A percentile compares a stretch with the other conserved stretches of the same genome.
phyloP scores from a whole-genome alignment of 2,329 filamentous ascomycete species.

The Lachnellula hyalina region DNA sequence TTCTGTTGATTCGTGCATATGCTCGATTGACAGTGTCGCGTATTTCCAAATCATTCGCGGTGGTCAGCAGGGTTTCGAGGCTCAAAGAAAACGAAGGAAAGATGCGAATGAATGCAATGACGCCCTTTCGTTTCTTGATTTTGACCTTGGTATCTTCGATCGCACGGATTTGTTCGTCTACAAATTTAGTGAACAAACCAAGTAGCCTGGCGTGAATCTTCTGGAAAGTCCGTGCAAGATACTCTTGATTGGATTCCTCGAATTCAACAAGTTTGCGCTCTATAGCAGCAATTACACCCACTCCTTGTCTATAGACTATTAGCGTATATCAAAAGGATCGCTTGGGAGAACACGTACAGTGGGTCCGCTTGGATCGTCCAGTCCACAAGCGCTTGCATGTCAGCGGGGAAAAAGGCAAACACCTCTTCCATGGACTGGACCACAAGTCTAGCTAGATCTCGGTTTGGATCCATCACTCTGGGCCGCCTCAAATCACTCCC shows the following conservation, averaged over 20 bases:
- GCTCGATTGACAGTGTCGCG: constrained; percentile 77
- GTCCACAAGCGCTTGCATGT: constrained; percentile 74
- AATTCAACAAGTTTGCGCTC: constrained; percentile 75
- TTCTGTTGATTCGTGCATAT: constrained; percentile 82
- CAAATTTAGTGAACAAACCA: constrained; percentile 76
- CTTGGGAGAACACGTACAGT: constrained; percentile 52
- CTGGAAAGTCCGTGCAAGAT: constrained; percentile 71
- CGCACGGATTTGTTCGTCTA: constrained; percentile 90
- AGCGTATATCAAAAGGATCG: constrained; percentile 6
- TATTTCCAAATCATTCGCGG: constrained; percentile 58
- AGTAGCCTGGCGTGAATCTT: constrained; percentile 72
- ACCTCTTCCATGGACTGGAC: constrained; percentile 86
- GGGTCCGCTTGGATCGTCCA: constrained; percentile 79
- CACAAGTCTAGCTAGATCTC: constrained; percentile 76
- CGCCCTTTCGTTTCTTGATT: constrained; percentile 95
- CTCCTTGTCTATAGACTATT: constrained; percentile 62
- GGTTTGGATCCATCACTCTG: constrained; percentile 81
- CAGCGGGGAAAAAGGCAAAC: constrained; percentile 74
- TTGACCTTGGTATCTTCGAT: constrained; percentile 99
- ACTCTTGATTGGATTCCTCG: constrained; percentile 90
- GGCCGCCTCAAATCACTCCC: constrained; percentile 68
- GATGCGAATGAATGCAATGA: constrained; percentile 90
- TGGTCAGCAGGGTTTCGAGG: constrained; percentile 75
- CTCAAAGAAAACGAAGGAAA: constrained; percentile 83
- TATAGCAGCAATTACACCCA: constrained; percentile 76